Conservation (phyloP, 495 filamentous ascomycete genomes). For the Bacidia rubella region DNA sequence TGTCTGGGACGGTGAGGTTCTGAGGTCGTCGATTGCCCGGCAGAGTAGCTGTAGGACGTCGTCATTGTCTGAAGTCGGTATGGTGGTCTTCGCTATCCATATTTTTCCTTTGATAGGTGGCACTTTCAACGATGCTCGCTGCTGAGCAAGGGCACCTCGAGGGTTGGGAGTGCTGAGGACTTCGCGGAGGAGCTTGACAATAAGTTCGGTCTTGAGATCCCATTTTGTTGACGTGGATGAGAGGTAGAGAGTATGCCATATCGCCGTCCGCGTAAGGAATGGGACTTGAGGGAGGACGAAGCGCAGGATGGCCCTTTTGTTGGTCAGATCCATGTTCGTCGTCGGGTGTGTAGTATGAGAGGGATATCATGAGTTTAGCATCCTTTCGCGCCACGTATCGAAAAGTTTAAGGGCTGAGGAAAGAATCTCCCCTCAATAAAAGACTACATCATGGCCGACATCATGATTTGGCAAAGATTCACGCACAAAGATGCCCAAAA, state of each 20-base stretch:
- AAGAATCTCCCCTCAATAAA: no score
- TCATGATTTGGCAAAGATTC: no score
- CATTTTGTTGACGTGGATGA: slow-evolving; percentile 59
- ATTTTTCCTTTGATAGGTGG: slow-evolving; percentile 62
- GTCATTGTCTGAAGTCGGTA: slow-evolving; percentile 42
- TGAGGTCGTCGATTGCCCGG: slow-evolving; percentile 50
- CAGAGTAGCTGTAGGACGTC: slow-evolving; percentile 46
- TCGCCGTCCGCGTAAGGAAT: slow-evolving; percentile 48
- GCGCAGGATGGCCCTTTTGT: slow-evolving; percentile 29
- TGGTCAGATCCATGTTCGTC: slow-evolving; percentile 29
- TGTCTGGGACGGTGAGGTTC: slow-evolving; percentile 28
- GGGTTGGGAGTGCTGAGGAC: slow-evolving; percentile 34
- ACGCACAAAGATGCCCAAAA: no score
- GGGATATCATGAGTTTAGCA: no score
- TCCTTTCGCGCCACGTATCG: no score
- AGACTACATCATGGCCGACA: no score
- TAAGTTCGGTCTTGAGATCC: slow-evolving; percentile 65
- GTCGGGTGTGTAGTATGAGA: no score
- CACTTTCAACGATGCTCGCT: slow-evolving; percentile 47
- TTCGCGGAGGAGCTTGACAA: slow-evolving; percentile 53
- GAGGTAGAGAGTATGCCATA: slow-evolving; percentile 51
- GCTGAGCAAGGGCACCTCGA: slow-evolving; percentile 43
- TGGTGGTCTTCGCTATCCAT: slow-evolving; percentile 59
- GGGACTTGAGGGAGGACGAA: slow-evolving; percentile 47
- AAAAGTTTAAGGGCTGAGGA: no score